A percentile compares a stretch with the other conserved stretches of the same genome.
phyloP scores from a whole-genome alignment of 306 rosid species.

The Fragaria ananassa region DNA sequence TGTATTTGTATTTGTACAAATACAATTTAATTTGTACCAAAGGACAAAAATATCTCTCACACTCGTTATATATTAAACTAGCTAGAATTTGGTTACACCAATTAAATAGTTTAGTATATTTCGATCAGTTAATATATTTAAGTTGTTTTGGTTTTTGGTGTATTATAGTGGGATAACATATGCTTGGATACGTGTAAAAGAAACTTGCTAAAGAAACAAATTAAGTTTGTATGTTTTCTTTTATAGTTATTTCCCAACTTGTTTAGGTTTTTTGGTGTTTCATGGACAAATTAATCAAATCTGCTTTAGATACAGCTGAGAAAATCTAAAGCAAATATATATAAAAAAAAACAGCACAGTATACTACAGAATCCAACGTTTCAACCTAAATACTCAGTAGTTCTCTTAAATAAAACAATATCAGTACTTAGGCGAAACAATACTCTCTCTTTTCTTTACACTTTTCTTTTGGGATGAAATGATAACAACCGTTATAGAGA shows the following conservation, averaged over 20 bases:
- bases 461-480: neutral
- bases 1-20: neutral
- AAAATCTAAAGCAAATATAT: neutral
- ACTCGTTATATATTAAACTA: conserved; percentile 13
- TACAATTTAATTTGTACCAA: conserved; percentile 36
- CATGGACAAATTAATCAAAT: neutral
- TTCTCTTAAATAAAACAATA: neutral
- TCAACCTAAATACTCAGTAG: neutral
- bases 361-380: neutral
- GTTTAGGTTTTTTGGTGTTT: neutral
- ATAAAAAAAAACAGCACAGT: neutral
- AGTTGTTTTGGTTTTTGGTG: neutral
- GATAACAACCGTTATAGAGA: conserved; percentile 6
- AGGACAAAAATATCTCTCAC: conserved; percentile 34
- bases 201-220: conserved; percentile 10
- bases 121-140: neutral
- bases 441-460: neutral
- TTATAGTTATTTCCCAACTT: conserved; percentile 6
- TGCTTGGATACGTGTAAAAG: conserved; percentile 11
- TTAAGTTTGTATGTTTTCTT: conserved; percentile 3
- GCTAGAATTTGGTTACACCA: neutral
- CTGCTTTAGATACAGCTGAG: neutral
- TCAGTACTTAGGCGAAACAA: neutral
- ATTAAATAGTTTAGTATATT: neutral
- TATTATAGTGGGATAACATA: neutral